Evolutionary conservation across 2,329 filamentous ascomycete genomes (phyloP).

Genomic region (Colletotrichum kahawae): DNA sequence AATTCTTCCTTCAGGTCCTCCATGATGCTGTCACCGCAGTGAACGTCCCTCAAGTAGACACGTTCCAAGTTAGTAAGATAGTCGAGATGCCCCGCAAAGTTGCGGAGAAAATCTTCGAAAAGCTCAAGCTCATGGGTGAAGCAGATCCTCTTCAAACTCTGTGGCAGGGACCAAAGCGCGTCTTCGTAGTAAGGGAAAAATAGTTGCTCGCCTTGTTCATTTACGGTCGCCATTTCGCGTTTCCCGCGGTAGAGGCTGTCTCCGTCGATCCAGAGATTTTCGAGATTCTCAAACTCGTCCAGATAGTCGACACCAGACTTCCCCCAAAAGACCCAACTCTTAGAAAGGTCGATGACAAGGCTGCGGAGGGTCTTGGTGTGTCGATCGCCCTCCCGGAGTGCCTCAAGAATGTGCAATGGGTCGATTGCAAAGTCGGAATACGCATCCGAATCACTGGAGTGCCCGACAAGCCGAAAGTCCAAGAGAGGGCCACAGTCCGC

Average conservation of each 20-base stretch:
- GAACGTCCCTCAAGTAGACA: background rate
- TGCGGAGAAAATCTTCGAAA: background rate
- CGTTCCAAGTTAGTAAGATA: background rate
- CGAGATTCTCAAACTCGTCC: background rate
- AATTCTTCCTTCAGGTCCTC: background rate
- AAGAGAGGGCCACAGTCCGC: background rate
- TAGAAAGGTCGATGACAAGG: background rate
- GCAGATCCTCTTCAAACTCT: background rate
- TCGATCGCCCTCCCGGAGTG: background rate
- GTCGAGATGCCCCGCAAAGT: background rate
- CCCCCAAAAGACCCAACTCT: background rate
- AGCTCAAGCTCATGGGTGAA: background rate
- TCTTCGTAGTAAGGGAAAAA: background rate
- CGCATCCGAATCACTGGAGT: background rate
- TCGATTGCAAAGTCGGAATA: background rate
- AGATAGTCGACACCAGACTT: background rate
- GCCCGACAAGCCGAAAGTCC: background rate
- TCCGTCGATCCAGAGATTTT: background rate
- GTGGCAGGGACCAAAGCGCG: background rate
- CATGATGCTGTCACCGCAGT: background rate
- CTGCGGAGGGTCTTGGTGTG: background rate
- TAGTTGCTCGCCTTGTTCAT: background rate
- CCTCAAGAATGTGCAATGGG: background rate
- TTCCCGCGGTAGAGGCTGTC: background rate
- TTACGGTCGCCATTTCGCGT: background rate